phyloP scores from a whole-genome alignment of 306 rosid genomes.

The Ceratonia siliqua region DNA sequence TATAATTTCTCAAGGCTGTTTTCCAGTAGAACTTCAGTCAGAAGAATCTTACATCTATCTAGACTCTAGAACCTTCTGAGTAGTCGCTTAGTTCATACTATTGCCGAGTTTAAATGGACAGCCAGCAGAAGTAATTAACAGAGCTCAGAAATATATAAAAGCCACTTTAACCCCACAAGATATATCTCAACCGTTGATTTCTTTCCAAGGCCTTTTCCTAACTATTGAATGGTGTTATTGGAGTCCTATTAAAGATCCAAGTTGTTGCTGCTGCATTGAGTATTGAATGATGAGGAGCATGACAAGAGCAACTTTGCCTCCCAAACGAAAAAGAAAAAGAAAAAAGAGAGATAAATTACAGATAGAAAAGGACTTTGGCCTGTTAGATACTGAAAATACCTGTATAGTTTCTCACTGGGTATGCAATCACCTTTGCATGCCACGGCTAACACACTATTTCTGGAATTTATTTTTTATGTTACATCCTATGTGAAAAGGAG shows the following conservation, averaged over 20 bases:
- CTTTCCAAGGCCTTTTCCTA: neutral
- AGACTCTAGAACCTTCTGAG: neutral
- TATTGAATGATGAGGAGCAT: neutral
- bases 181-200: neutral
- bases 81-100: slow-evolving; percentile 8
- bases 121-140: neutral
- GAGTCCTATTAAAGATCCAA: slow-evolving; percentile 6
- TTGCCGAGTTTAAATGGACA: slow-evolving; percentile 22
- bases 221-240: neutral
- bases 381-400: neutral
- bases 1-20: neutral
- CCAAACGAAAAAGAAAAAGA: neutral
- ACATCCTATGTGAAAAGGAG: neutral
- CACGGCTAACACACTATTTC: neutral
- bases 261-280: neutral
- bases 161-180: neutral
- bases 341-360: too few species aligned
- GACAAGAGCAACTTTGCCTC: neutral
- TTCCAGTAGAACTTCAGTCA: neutral
- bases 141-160: neutral
- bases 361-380: neutral
- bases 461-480: neutral
- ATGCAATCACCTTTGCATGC: slow-evolving; percentile 5
- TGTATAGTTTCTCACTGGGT: neutral
- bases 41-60: slow-evolving; percentile 4